A percentile compares a stretch with the other conserved stretches of the same genome.
phyloP scores from a whole-genome alignment of 441 rosid species.

The Daphne laureola region DNA sequence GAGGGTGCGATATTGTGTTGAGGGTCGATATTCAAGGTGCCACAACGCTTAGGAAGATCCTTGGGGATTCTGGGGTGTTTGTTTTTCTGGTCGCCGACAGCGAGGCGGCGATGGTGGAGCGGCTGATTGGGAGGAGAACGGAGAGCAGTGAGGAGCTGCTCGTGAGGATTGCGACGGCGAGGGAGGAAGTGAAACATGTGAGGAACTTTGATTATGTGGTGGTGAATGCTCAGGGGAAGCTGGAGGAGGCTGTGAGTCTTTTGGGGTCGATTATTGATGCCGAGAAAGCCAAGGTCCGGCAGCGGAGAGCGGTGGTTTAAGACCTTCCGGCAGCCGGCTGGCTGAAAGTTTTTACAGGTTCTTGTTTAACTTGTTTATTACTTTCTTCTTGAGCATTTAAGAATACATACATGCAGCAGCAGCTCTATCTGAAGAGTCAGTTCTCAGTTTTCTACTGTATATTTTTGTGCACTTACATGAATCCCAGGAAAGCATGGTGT shows the following conservation, averaged over 20 bases:
- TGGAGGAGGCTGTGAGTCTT: slow-evolving; percentile 55
- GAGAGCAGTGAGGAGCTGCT: slow-evolving; percentile 73
- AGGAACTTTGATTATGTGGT: slow-evolving; percentile 72
- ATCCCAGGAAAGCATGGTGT: no score
- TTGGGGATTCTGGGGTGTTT: slow-evolving; percentile 68
- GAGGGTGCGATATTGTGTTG: slow-evolving; percentile 66
- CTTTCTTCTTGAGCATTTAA: slow-evolving; percentile 2
- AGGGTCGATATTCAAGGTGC: slow-evolving; percentile 95
- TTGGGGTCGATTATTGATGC: slow-evolving; percentile 82
- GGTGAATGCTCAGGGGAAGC: slow-evolving; percentile 72
- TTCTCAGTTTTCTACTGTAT: no score
- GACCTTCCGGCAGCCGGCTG: slow-evolving; percentile 6
- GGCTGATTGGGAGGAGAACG: slow-evolving; percentile 75
- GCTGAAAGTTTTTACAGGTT: slow-evolving; percentile 19
- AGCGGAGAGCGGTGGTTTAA: slow-evolving; percentile 52
- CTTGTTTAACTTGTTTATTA: slow-evolving; percentile 1
- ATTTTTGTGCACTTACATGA: no score
- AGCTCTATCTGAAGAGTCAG: no score
- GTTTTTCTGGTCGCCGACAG: slow-evolving; percentile 80
- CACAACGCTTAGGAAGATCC: slow-evolving; percentile 47
- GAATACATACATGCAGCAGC: no score
- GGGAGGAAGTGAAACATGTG: slow-evolving; percentile 70
- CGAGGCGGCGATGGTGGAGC: slow-evolving; percentile 70
- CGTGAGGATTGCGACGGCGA: slow-evolving; percentile 72
- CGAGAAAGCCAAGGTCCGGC: slow-evolving; percentile 82